Conservation (phyloP, 2,329 filamentous ascomycete species). For the Paracorniculantispora psalliotae region DNA sequence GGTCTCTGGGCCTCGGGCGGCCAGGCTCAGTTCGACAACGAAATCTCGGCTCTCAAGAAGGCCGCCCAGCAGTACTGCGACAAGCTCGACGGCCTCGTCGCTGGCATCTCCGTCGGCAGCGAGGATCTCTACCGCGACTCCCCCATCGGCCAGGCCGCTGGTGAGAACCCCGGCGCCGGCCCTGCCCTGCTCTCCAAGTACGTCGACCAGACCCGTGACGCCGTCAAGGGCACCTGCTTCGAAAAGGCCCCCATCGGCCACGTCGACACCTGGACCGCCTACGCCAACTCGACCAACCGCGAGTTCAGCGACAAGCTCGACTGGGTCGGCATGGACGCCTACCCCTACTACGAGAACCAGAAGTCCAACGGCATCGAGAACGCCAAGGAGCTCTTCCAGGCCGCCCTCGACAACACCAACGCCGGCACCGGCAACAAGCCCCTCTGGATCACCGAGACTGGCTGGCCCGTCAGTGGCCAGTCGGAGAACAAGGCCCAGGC, state of each 20-base stretch:
- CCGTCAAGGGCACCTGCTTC: conserved; percentile 59
- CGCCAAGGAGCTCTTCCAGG: conserved; percentile 62
- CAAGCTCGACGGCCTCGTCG: conserved; percentile 60
- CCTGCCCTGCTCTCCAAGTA: conserved; percentile 62
- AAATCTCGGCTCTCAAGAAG: conserved; percentile 64
- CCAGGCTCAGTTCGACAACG: conserved; percentile 59
- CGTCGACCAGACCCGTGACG: conserved; percentile 61
- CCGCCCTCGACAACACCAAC: conserved; percentile 57
- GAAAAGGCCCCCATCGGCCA: conserved; percentile 63
- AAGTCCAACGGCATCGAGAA: conserved; percentile 60
- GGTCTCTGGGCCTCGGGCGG: conserved; percentile 79
- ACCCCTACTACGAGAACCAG: conserved; percentile 76
- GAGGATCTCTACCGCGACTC: conserved; percentile 84
- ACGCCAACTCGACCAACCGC: conserved; percentile 66
- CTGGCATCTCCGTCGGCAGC: conserved; percentile 78
- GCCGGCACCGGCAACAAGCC: conserved; percentile 59
- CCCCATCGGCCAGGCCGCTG: conserved; percentile 59
- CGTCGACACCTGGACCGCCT: conserved; percentile 85
- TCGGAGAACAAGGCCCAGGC: conserved; percentile 58
- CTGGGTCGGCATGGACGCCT: conserved; percentile 80
- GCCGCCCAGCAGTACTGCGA: conserved; percentile 66
- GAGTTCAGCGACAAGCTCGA: conserved; percentile 66
- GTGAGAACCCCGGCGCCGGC: conserved; percentile 57
- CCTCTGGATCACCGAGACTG: conserved; percentile 85
- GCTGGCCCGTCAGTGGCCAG: conserved; percentile 73